These are phyloP conservation scores for Pyricularia pennisetigena DNA, from an alignment of 2,329 filamentous ascomycete species.

Conservation along the genomic window DNA sequence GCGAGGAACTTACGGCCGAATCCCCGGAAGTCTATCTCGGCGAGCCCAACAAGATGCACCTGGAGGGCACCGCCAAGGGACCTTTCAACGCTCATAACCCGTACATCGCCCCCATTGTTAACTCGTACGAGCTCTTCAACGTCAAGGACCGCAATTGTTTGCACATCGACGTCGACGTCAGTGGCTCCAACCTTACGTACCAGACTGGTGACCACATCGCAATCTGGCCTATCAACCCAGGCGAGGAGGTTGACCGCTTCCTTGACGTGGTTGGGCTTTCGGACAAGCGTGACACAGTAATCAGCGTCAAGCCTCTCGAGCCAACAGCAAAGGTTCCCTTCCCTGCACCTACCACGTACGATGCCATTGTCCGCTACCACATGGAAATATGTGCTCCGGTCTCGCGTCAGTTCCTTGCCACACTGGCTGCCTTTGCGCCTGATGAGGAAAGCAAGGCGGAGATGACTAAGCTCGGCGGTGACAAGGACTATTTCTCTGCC, in stretches of 20 bases:
- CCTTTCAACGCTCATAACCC: conserved; percentile 96
- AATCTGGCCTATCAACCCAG: conserved; percentile 93
- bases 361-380: conserved; percentile 87
- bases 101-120: conserved; percentile 85
- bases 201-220: conserved; percentile 97
- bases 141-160: conserved; percentile 89
- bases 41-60: conserved; percentile 92
- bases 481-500: conserved; percentile 92
- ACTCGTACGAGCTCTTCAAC: conserved; percentile 85
- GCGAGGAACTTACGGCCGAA: conserved; percentile 62
- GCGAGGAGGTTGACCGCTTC: conserved; percentile 85
- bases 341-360: conserved; percentile 92
- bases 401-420: conserved; percentile 88
- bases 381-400: conserved; percentile 94
- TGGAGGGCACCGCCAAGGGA: conserved; percentile 73
- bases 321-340: conserved; percentile 96
- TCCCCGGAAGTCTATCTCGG: conserved; percentile 82
- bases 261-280: conserved; percentile 66
- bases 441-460: conserved; percentile 77
- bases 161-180: conserved; percentile 90
- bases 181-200: conserved; percentile 81
- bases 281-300: conserved; percentile 70
- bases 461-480: conserved; percentile 76
- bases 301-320: conserved; percentile 85
- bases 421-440: conserved; percentile 81